Conservation (phyloP, 1,284 basidiomycete species). For the Boletellus deceptivus region DNA sequence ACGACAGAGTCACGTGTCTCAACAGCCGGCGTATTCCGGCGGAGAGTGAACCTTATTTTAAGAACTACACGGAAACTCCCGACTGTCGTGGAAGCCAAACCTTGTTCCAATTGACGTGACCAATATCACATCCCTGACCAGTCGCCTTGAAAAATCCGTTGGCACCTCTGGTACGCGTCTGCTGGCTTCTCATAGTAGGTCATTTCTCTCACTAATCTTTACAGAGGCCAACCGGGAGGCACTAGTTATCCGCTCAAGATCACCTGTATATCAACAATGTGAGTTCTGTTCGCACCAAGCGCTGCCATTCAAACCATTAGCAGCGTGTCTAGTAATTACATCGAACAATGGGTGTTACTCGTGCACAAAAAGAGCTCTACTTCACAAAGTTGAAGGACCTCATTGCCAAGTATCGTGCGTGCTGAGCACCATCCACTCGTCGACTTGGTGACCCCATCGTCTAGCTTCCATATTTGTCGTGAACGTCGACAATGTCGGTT, state of each 20-base stretch:
- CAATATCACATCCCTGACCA: constrained; percentile 21
- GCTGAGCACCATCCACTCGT: neutral
- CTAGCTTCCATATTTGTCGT: constrained; percentile 97
- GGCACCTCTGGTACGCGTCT: constrained; percentile 57
- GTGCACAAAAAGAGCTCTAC: constrained; percentile 91
- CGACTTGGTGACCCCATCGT: constrained; percentile 5
- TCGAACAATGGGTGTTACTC: constrained; percentile 84
- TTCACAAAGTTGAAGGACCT: constrained; percentile 95
- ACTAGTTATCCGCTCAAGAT: constrained; percentile 40
- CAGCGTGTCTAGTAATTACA: constrained; percentile 12
- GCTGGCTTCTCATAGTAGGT: neutral
- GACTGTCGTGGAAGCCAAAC: constrained; percentile 18
- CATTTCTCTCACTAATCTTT: constrained; percentile 12
- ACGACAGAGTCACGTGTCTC: constrained; percentile 9
- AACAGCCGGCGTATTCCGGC: constrained; percentile 15
- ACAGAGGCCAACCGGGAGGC: constrained; percentile 88
- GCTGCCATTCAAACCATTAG: neutral
- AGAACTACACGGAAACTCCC: constrained; percentile 29
- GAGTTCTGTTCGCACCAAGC: constrained; percentile 6
- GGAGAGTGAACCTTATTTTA: constrained; percentile 29
- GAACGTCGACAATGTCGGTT: constrained; percentile 99
- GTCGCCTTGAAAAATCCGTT: constrained; percentile 88
- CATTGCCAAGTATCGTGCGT: constrained; percentile 86
- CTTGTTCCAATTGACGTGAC: constrained; percentile 14
- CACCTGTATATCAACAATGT: constrained; percentile 23